Evolutionary conservation across 805 yeast genomes (phyloP), one percentile per base, ranked within the genome.

Genomic region (Diddensiella santjacobensis): DNA sequence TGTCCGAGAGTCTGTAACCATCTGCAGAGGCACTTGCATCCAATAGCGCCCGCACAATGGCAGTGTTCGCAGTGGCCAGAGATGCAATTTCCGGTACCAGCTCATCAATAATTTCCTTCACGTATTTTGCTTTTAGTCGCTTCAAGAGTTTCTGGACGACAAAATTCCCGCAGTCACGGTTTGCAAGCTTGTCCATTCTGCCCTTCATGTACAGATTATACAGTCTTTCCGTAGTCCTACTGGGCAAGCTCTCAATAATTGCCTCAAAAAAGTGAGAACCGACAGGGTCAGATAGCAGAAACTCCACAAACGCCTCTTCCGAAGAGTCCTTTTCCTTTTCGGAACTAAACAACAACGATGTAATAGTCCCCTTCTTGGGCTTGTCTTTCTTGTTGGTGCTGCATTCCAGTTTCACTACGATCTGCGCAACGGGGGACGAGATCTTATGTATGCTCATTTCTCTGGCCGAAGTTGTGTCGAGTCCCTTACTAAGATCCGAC

Each of bases 201-300:
- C 83, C 85, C 51, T 75, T 76, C 82, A 90, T 86, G 68, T 89
- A 87, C 3, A 77, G 64, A 36, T 68, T 69, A 69, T 80, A 87
- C 41, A 91, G 65, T 57, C 96, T 75, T 58, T 83, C 85, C 18
- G 85, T 77, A 61, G 79, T 81, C 54, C 80, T 83, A 53, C 77
- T 68, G 55, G 93, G 80, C 52, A 83, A 81, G 50, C 76, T 77
- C 42, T 75, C 78, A 44, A 90, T 71, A 8, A 81, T 76, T 17
- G 82, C 75, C 65, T 93, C 88, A 22, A 91, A 71, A 70, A 93
- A 91, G 67, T 89, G 97, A 1, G 95, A 84, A 0, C 98, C 99
- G n/a, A 90, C 87, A 1, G 95, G 73, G 61, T 89, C 96, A 5
- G 93, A 79, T 31, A 91, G 68, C 47, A 90, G 71, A 59, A 84